phyloP scores from a whole-genome alignment of 805 yeast species.

The Jamesozyma lodderae region DNA sequence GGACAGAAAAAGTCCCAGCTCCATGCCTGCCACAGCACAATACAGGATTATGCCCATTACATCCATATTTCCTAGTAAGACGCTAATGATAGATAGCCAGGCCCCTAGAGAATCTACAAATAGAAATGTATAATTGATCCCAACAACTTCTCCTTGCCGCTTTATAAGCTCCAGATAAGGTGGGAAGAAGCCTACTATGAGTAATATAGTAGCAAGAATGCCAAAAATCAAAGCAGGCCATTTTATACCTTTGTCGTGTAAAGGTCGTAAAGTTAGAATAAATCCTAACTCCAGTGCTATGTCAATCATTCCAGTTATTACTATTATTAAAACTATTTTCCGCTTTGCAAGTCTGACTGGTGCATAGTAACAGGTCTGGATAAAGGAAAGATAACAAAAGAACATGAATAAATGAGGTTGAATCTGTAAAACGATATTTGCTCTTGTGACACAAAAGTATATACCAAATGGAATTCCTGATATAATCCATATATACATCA shows the following conservation, averaged over 20 bases:
- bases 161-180: conserved; percentile 81
- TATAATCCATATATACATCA: conserved; percentile 77
- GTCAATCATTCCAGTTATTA: conserved; percentile 34
- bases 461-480: conserved; percentile 79
- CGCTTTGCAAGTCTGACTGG: conserved; percentile 40
- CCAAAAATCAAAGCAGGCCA: conserved; percentile 86
- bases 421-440: conserved; percentile 68
- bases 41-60: conserved; percentile 74
- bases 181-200: conserved; percentile 75
- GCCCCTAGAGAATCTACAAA: conserved; percentile 77
- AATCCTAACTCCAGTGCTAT: conserved; percentile 63
- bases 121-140: conserved; percentile 77
- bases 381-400: conserved; percentile 58
- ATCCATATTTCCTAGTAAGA: conserved; percentile 56
- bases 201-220: conserved; percentile 61
- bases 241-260: conserved; percentile 38
- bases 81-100: conserved; percentile 58
- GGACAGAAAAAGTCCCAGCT: conserved; percentile 64
- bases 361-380: conserved; percentile 65
- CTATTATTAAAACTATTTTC: conserved; percentile 32
- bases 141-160: conserved; percentile 76
- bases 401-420: conserved; percentile 81
- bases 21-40: conserved; percentile 61
- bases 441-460: conserved; percentile 65
- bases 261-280: conserved; percentile 57